Evolutionary conservation across 2,329 filamentous ascomycete species (phyloP), one percentile per base, ranked within the genome.

Genomic region (Didymella sp.): DNA sequence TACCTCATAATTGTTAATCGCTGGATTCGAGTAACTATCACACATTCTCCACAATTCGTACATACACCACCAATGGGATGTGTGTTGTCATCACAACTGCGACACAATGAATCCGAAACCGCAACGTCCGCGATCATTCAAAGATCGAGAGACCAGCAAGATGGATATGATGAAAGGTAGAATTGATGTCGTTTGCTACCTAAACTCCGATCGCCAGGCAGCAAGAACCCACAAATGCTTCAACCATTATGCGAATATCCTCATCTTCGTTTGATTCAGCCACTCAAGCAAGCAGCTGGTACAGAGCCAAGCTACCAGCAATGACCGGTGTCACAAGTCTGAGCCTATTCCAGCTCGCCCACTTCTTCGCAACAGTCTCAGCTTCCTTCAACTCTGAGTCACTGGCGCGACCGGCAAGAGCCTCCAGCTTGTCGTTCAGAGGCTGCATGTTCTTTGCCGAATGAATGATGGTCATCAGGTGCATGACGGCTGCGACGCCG

Each of bases 381-480:
- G 74, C 74, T 56, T 72, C 57, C 1, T 57, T 60, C 56, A 75
- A 51, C 50, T 75, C 72, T 58, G 74, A 72, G 37, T 68, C 72
- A 5, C 62, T 61, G 17, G 67, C 64, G 40, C 68, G 68, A 56
- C 53, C 75, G 24, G 59, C 74, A 51, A 82, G 66, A 15, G 73
- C 77, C 54, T 80, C 78, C n/a, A 82, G 57, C 68, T 79, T 78
- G 55, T 78, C 76, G 53, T 83, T 82, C 61, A 82, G 61, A 22
- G 80, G 80, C 75, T 82, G 80, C 80, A 82, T 81, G 56, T 83
- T 82, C 17, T 79, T 51, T 2, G 80, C 80, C 12, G 78, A 80
- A 57, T 82, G 80, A n/a, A 82, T 59, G 37, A 82, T 78, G 0
- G 78, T 81, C 25, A 77, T 71, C 25, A 83, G 60, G 54, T 82